Conservation (phyloP, 1,284 basidiomycete genomes). For the Malassezia obtusa region DNA sequence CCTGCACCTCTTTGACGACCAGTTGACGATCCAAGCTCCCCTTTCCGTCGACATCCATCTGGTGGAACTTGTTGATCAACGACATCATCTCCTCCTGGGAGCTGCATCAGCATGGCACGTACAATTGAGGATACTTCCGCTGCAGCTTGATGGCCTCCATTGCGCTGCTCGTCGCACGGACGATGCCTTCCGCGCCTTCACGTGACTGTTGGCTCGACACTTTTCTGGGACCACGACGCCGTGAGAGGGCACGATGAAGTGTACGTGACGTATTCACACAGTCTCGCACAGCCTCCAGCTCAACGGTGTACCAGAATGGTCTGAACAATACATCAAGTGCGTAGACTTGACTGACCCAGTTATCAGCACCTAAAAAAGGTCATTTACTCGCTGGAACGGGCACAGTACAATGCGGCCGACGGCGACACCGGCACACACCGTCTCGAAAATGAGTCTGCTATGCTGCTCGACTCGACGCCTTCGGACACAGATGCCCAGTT, state of each 20-base stretch:
- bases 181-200: not conserved
- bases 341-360: conserved; percentile 11
- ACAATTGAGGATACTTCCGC: conserved; percentile 93
- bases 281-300: conserved; percentile 69
- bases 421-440: conserved; percentile 14
- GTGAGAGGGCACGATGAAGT: conserved; percentile 12
- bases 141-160: conserved; percentile 79
- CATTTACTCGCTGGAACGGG: conserved; percentile 41
- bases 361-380: conserved; percentile 47
- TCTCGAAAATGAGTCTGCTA: conserved; percentile 38
- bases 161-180: conserved; percentile 12
- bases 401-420: conserved; percentile 3
- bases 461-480: conserved; percentile 23
- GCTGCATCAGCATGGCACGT: conserved; percentile 49
- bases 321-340: conserved; percentile 68
- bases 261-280: conserved; percentile 1
- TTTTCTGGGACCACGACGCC: not conserved
- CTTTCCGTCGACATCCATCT: conserved; percentile 44
- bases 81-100: conserved; percentile 48
- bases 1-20: conserved; percentile 41
- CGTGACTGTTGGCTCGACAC: not conserved
- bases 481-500: conserved; percentile 37
- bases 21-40: conserved; percentile 39
- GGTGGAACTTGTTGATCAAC: conserved; percentile 38
- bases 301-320: conserved; percentile 89